A percentile compares a stretch with the other conserved stretches of the same genome.
phyloP scores from a whole-genome alignment of 495 filamentous ascomycete genomes.

The Apiosordaria backusii region DNA sequence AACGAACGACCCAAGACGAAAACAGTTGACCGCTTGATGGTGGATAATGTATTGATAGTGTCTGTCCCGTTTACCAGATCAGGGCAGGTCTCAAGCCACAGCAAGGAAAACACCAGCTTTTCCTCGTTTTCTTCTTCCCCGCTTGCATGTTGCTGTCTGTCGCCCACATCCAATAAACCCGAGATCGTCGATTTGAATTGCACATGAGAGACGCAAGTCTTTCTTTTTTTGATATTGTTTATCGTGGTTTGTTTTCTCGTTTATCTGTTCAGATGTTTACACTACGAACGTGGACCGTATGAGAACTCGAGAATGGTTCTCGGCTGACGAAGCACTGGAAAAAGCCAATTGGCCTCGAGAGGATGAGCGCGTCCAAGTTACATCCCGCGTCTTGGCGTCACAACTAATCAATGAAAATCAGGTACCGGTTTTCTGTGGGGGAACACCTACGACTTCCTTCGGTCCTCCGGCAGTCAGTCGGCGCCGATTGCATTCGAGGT shows the following conservation, averaged over 20 bases:
- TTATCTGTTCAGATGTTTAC: neutral
- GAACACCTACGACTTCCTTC: neutral
- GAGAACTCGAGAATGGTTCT: neutral
- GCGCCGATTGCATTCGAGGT: neutral
- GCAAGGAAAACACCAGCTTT: neutral
- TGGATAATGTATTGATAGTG: neutral
- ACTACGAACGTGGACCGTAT: neutral
- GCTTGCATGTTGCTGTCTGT: neutral
- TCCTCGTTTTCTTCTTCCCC: too few species aligned
- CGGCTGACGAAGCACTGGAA: too few species aligned
- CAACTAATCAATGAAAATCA: neutral
- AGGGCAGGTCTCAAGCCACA: neutral
- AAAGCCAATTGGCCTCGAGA: neutral
- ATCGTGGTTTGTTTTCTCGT: neutral
- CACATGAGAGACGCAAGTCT: neutral
- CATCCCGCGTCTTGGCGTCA: constrained; percentile 6
- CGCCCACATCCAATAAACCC: neutral
- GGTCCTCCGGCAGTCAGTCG: neutral
- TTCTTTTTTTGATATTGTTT: neutral
- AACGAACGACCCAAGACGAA: neutral
- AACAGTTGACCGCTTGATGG: neutral
- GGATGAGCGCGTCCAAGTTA: neutral
- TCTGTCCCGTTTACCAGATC: neutral
- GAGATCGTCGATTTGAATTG: neutral
- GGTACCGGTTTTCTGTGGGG: neutral